phyloP scores from a whole-genome alignment of 441 rosid genomes.

The Kokia cookei region DNA sequence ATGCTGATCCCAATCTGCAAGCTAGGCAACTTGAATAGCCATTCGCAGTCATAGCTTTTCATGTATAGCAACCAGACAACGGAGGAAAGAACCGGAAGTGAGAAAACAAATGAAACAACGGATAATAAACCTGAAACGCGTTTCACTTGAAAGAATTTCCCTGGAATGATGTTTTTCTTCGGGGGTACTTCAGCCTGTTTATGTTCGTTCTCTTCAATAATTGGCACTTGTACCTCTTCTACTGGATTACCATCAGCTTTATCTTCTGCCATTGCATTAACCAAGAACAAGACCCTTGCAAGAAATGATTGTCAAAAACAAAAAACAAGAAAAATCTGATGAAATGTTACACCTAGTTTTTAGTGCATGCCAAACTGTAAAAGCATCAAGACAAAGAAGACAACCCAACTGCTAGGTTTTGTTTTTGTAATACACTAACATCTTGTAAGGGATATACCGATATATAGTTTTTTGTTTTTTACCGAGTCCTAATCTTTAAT shows the following conservation, averaged over 20 bases:
- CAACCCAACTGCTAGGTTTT: background rate
- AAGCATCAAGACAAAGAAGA: background rate
- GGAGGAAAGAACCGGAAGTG: conserved; percentile 54
- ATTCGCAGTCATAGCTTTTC: conserved; percentile 71
- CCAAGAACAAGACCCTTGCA: background rate
- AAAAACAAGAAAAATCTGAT: background rate
- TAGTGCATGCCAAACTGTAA: background rate
- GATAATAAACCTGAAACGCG: conserved; percentile 26
- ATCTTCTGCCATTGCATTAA: conserved; percentile 28
- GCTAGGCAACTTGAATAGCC: conserved; percentile 46
- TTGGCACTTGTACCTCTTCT: conserved; percentile 14
- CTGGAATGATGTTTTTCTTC: conserved; percentile 21
- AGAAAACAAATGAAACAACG: conserved; percentile 41
- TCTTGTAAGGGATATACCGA: background rate
- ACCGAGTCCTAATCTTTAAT: background rate
- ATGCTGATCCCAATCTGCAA: conserved; percentile 41
- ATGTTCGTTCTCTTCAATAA: conserved; percentile 41
- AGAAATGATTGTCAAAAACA: background rate
- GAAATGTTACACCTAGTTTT: background rate
- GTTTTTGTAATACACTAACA: background rate
- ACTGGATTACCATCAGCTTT: background rate
- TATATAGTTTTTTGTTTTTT: background rate
- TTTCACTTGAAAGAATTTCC: background rate
- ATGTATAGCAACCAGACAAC: conserved; percentile 64
- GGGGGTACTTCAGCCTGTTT: conserved; percentile 26